Conservation (phyloP, 1,284 basidiomycete species). For the Ustilago trichophora region DNA sequence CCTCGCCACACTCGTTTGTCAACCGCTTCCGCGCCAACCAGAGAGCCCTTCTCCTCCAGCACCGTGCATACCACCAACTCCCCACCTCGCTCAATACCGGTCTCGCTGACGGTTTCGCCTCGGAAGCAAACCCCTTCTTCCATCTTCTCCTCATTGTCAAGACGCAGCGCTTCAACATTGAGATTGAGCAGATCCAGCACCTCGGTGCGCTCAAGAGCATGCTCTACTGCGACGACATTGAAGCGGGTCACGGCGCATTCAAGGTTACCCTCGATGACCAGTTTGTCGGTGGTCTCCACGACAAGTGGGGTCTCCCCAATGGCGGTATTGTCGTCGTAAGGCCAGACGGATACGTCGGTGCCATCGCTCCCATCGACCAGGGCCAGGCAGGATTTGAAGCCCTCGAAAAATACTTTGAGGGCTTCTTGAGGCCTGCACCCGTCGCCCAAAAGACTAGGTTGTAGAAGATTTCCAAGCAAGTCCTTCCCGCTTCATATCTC, state of each 20-base stretch:
- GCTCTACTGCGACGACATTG: conserved; percentile 69
- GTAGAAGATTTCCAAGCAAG: too few relatives aligned
- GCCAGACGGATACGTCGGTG: conserved; percentile 79
- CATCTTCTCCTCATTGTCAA: conserved; percentile 62
- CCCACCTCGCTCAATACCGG: conserved; percentile 56
- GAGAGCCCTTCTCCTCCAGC: conserved; percentile 30
- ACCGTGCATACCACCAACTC: conserved; percentile 44
- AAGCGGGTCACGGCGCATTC: conserved; percentile 67
- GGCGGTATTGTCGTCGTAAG: conserved; percentile 76
- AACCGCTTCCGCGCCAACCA: conserved; percentile 49
- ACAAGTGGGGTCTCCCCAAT: conserved; percentile 70
- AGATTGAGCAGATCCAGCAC: conserved; percentile 58
- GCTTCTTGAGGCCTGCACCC: conserved; percentile 39
- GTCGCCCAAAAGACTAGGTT: conserved; percentile 5
- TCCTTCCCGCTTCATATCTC: too few relatives aligned
- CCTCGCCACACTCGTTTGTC: conserved; percentile 52
- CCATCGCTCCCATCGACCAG: conserved; percentile 71
- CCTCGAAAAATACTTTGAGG: conserved; percentile 72
- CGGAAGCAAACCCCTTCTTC: conserved; percentile 65
- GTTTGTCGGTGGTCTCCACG: conserved; percentile 67
- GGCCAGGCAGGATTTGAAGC: conserved; percentile 67
- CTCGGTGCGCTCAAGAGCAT: conserved; percentile 67
- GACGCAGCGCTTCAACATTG: conserved; percentile 58
- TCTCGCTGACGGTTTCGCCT: conserved; percentile 45
- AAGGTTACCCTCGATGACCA: conserved; percentile 62